Base-by-base conservation (phyloP, 345 rosid species). In the Salix caprea region DNA sequence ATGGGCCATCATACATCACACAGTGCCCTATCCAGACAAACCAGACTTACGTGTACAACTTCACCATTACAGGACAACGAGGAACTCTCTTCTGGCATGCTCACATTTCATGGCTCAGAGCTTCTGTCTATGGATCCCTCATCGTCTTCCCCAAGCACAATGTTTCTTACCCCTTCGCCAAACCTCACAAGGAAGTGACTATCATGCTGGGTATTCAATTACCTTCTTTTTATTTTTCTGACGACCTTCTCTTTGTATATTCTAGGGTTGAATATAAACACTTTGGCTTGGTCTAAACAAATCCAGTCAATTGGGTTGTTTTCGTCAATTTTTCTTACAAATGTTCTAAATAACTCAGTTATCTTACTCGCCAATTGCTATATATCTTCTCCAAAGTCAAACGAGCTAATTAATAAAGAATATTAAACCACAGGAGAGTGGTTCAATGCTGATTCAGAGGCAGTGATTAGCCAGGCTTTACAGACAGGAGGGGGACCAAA, bases 51-150 rank as follows among this genome's bases (percentile, higher is more conserved):
- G 87, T 88, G 8, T 90, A 90, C 86, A 92, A 86, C 85, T 92
- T 91, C 88, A 91, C 91, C 0, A 81, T 89, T 44, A 81, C 78
- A 5, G 93, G 92, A 39, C 93, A 94, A 80, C 87, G 94, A 79
- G 96, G 97, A 79, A 88, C 98, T 30, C 83, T 90, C 46, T 86
- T 89, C 50, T 92, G 90, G 90, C 94, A 92, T 74, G 94, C 94
- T 70, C 97, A 94, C 65, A 28, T 88, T 66, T 84, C 88, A 42
- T 92, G 97, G 97, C 81, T 92, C 28, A 83, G 94, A 75, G 88
- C 97, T 30, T 83, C 94, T 58, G 81, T 90, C 73, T 85, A 92
- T 40, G 97, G 97, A 30, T 88, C 97, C 26, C 81, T 92, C 26
- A 87, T 91, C 84, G 87, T 94, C 82, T 86, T 89, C 65, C 97